phyloP scores from a whole-genome alignment of 108 stramenopile species.

The Nitzschia sp. region DNA sequence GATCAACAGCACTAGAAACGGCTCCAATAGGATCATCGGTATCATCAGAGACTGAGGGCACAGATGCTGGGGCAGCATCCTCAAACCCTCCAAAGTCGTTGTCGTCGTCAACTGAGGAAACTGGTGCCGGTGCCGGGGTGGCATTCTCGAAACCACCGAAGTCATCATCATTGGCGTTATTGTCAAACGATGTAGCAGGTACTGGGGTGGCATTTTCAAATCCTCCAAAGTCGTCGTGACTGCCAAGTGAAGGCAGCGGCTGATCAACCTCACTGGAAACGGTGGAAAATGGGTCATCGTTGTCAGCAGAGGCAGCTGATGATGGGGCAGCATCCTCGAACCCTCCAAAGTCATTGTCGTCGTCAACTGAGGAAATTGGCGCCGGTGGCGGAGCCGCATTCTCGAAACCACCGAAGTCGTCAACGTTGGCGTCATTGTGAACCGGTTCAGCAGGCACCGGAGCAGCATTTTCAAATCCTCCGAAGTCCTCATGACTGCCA shows the following conservation, averaged over 20 bases:
- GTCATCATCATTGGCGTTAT: constrained; percentile 4
- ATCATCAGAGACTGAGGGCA: no score
- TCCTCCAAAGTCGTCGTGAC: neutral
- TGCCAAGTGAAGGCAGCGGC: neutral
- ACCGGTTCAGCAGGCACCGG: neutral
- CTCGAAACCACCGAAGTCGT: constrained; percentile 35
- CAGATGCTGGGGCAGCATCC: neutral
- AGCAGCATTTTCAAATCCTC: constrained; percentile 12
- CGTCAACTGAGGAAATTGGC: neutral
- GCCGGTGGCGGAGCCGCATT: neutral
- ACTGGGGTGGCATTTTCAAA: neutral
- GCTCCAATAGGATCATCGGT: neutral
- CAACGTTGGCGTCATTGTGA: neutral
- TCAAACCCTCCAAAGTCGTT: constrained; percentile 33
- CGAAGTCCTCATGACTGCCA: constrained; percentile 21
- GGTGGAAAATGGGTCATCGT: neutral
- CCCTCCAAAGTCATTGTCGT: constrained; percentile 22
- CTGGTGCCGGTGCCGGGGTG: neutral
- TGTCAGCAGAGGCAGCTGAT: no score
- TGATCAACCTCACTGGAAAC: neutral
- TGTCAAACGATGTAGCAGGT: neutral
- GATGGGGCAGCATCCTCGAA: constrained; percentile 13
- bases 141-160: constrained; percentile 29
- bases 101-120: no score
- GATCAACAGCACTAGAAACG: neutral